phyloP scores from a whole-genome alignment of 2,329 filamentous ascomycete genomes.

The Botrytis porri region DNA sequence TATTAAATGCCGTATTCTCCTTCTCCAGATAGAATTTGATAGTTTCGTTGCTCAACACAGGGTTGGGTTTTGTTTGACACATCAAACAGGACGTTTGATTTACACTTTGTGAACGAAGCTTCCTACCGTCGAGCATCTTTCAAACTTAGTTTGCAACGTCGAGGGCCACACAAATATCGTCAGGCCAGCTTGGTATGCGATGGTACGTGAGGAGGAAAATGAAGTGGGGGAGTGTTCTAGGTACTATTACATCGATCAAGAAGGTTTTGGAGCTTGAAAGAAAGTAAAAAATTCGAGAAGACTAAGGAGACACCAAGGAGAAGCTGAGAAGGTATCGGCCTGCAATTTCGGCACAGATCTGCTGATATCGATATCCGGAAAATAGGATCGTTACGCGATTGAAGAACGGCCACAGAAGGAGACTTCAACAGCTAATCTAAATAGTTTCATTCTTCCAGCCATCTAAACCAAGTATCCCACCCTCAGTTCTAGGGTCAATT shows the following conservation, averaged over 20 bases:
- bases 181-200: not conserved
- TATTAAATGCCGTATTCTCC: rapidly evolving
- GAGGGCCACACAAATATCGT: not conserved
- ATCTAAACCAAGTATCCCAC: slow-evolving; percentile 63
- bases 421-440: not conserved
- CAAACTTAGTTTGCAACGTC: too few relatives aligned
- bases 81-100: not conserved
- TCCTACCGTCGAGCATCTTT: not conserved
- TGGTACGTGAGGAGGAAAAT: not conserved
- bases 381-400: not conserved
- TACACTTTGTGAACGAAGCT: not conserved
- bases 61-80: not conserved
- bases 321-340: not conserved
- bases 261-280: not conserved
- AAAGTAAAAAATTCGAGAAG: not conserved
- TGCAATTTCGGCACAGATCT: not conserved
- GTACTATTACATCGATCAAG: not conserved
- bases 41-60: not conserved
- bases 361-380: not conserved
- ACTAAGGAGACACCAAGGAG: not conserved
- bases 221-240: too few relatives aligned
- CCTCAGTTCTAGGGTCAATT: slow-evolving; percentile 59
- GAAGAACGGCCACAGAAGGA: not conserved
- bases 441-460: slow-evolving; percentile 45
- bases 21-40: not conserved